phyloP scores from a whole-genome alignment of 371 early-diverging fungal species.

The Blakeslea trispora region DNA sequence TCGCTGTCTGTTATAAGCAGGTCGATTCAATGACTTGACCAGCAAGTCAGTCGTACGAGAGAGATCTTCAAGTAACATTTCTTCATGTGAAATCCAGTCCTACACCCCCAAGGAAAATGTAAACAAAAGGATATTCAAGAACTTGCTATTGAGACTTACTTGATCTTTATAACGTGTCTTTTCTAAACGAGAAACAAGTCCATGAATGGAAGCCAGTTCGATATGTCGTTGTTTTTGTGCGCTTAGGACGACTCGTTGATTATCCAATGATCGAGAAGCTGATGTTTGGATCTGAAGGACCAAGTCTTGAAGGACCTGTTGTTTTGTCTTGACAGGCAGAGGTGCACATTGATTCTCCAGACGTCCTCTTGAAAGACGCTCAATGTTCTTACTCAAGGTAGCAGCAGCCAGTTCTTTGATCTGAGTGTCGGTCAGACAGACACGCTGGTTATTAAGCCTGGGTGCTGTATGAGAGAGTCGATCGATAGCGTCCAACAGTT shows the following conservation, averaged over 20 bases:
- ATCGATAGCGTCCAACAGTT: constrained; percentile 55
- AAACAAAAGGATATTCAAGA: constrained; percentile 4
- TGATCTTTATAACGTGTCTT: constrained; percentile 34
- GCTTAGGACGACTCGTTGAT: constrained; percentile 28
- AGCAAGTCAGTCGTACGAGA: constrained; percentile 53
- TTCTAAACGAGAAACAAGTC: constrained; percentile 25
- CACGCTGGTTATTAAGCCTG: constrained; percentile 54
- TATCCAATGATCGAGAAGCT: constrained; percentile 35
- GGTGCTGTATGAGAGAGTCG: constrained; percentile 48
- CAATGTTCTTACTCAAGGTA: constrained; percentile 30
- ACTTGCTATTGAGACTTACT: constrained; percentile 26
- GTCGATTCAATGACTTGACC: constrained; percentile 48
- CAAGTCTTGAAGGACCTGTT: constrained; percentile 16
- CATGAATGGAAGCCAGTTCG: constrained; percentile 24
- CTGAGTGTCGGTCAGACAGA: constrained; percentile 43
- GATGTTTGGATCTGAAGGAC: constrained; percentile 27
- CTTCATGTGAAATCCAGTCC: constrained; percentile 52
- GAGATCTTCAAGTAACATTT: constrained; percentile 46
- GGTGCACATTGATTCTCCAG: constrained; percentile 38
- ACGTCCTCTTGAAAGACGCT: constrained; percentile 37
- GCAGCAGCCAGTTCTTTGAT: constrained; percentile 39
- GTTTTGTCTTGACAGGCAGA: constrained; percentile 10
- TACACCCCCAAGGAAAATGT: constrained; percentile 14
- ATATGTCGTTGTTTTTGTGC: constrained; percentile 19
- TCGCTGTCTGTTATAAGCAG: constrained; percentile 22